These are phyloP conservation scores for Fusarium udum DNA, from an alignment of 2,329 filamentous ascomycete species.

Conservation along the genomic window DNA sequence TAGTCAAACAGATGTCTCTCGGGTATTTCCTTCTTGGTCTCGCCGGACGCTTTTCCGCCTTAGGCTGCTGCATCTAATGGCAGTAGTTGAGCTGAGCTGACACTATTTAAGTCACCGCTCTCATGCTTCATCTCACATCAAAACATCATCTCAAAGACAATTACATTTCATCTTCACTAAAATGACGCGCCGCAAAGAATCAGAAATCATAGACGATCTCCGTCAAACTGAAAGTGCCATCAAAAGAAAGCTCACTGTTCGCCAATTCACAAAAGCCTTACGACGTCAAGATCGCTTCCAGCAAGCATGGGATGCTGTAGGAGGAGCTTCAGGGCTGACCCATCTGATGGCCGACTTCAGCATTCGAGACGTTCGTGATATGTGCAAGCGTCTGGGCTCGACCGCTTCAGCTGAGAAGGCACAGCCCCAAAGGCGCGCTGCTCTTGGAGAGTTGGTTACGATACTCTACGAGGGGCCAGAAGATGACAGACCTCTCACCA, in stretches of 20 bases:
- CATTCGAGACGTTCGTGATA: conserved; percentile 27
- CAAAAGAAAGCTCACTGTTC: conserved; percentile 28
- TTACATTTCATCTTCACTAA: neutral
- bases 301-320: conserved; percentile 35
- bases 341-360: conserved; percentile 41
- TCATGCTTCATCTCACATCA: too few species aligned
- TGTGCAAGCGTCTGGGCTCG: conserved; percentile 34
- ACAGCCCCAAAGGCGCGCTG: conserved; percentile 35
- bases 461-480: conserved; percentile 15
- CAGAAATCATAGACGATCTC: conserved; percentile 10
- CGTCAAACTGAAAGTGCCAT: conserved; percentile 31
- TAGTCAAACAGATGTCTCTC: too few species aligned
- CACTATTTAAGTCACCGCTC: neutral
- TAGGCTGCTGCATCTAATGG: neutral
- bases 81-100: neutral
- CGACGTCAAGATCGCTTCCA: conserved; percentile 36
- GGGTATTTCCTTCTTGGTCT: conserved; percentile 7
- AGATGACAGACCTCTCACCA: conserved; percentile 35
- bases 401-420: conserved; percentile 34
- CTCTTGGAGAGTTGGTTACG: conserved; percentile 31
- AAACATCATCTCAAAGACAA: neutral
- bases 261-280: conserved; percentile 31
- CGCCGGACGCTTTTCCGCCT: neutral
- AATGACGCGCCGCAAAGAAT: conserved; percentile 14
- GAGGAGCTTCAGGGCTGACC: conserved; percentile 35